These are phyloP conservation scores for Setaria italica DNA, from an alignment of 202 grass and related monocot species.

Conservation along the genomic window DNA sequence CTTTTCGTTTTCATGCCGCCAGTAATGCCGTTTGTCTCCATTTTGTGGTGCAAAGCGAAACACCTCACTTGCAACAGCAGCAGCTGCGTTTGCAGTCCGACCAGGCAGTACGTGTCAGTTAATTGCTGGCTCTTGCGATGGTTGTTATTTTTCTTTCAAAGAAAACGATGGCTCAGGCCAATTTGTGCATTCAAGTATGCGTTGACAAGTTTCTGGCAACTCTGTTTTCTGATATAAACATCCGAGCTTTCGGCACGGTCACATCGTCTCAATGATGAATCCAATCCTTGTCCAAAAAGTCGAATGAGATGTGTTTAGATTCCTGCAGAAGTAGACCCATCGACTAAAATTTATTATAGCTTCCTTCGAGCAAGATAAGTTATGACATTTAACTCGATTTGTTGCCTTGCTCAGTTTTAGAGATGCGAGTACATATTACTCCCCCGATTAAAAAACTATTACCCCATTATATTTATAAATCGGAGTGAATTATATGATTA, in stretches of 20 bases:
- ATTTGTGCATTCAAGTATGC: background rate
- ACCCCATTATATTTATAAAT: too few relatives aligned
- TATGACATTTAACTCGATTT: background rate
- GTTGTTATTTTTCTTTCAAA: background rate
- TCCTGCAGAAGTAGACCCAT: background rate
- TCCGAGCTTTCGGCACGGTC: background rate
- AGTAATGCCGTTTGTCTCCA: background rate
- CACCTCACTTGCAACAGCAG: slow-evolving; percentile 1
- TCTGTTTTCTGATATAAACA: background rate
- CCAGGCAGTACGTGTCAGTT: background rate
- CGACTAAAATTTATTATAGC: background rate
- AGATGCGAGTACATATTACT: too few relatives aligned
- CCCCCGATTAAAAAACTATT: too few relatives aligned
- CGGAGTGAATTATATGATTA: too few relatives aligned
- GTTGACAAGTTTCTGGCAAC: background rate
- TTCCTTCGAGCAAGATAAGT: background rate
- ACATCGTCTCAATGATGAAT: background rate
- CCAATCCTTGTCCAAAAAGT: background rate
- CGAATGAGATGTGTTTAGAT: background rate
- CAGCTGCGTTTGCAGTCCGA: background rate
- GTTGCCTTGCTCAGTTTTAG: too few relatives aligned
- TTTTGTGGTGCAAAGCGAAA: slow-evolving; percentile 7
- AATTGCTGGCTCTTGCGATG: background rate
- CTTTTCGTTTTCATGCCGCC: background rate
- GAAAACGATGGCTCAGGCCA: background rate